Evolutionary conservation across 345 rosid species (phyloP), one percentile per base, ranked within the genome.

Genomic region (Xanthoceras sorbifolium): DNA sequence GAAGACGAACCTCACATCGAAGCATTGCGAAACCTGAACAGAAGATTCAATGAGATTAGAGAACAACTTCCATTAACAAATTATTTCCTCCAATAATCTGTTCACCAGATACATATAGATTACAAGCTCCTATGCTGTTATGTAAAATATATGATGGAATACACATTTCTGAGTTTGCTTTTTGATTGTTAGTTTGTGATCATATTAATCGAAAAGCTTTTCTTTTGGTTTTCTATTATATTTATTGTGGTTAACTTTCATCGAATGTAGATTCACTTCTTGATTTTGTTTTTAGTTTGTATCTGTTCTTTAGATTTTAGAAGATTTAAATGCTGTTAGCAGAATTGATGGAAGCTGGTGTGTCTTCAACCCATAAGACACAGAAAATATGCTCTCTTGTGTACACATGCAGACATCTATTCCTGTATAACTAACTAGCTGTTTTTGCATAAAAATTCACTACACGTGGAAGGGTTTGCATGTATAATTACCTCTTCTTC

Each of bases 1-100:
- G 91, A 87, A 83, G 92, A 86, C 52, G 90, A 91, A 64, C 86
- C 81, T 69, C 92, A 86, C 68, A 77, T 87, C n/a, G 79, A 90
- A 79, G 84, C 86, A 67, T 84, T 81, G 0, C 74, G 88, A 3
- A 69, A 12, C 83, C 76, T 90, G 18, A 87, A 87, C 81, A 79
- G 90, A 76, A 82, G 82, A 68, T 28, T 91, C 6, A 73, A 80
- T 32, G 88, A 89, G 73, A 34, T 90, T 65, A 78, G 57, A 46
- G 57, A 82, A 36, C 89, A 80, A 65, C 34, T 82, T 32, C 93
- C 90, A 9, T 46, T 87, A 22, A 80, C 83, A 10, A 28, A 74
- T 54, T 79, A 52, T 73, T 85, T 83, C 78, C 80, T 89, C 76
- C 74, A 73, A 44, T 79, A 48, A 79, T 29, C 71, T 26, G 15